Evolutionary conservation across 176 grass and related monocot genomes (phyloP), one percentile per base, ranked within the genome.

Genomic region (Triticum turgidum): DNA sequence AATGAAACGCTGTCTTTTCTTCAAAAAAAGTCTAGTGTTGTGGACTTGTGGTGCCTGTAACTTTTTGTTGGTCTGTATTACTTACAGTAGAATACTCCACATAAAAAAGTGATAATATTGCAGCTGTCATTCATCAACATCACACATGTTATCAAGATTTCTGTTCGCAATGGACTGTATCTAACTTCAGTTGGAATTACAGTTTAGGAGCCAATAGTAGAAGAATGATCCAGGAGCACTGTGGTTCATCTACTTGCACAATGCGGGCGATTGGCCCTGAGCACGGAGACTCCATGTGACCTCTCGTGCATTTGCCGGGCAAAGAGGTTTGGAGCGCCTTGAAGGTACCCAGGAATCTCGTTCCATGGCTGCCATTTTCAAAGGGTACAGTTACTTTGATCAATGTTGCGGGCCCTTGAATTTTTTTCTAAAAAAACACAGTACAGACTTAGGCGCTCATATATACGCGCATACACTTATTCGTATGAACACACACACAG

Each of bases 261-360:
- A 69, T 39, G 59, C 12, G 49, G 17, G 61, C 29, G 61, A 84
- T 68, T 84, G 89, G 69, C 49, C 29, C 38, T 20, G 68, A 84
- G 13, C n/a, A 65, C 85, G 44, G 62, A 74, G 56, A 29, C 45
- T 82, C 85, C 85, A 87, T 84, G 89, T 80, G 89, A 76, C 14
- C 25, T 75, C 47, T 84, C 68, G 45, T 80, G 76, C 81, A 61
- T 62, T 65, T 87, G 89, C 66, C 73, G 27, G 77, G 35, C 51
- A 49, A n/a, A 61, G 54, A 63, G 24, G 11, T 76, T 32, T 62
- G 45, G 21, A 80, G 22, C 24, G 39, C 22, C 86, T 25, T 67
- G 20, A 65, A 70, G 52, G 67, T 78, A 64, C 54, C 30, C 25
- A 9, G 82, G 73, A 47, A 34, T 85, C 21, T 83, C 38, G 17